phyloP scores from a whole-genome alignment of 208 protist species.

The Leishmania aethiopica region DNA sequence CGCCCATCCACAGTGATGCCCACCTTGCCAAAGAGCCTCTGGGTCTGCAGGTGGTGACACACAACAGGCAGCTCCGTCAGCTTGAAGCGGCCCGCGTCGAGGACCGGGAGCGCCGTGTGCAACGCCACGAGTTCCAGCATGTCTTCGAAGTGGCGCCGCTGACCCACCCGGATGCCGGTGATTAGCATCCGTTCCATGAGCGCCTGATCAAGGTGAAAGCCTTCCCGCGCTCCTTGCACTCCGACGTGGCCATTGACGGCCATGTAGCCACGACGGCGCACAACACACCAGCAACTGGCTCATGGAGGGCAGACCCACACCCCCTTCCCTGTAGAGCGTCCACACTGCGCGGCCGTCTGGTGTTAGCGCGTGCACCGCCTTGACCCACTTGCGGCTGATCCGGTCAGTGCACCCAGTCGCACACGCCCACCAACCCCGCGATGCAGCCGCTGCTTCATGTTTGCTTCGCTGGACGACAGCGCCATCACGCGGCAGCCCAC shows the following conservation, averaged over 20 bases:
- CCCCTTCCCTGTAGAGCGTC: conserved; percentile 38
- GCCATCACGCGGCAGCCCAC: conserved; percentile 20
- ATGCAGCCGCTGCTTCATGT: conserved; percentile 27
- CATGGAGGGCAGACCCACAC: conserved; percentile 21
- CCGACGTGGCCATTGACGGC: conserved; percentile 20
- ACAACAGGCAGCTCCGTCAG: conserved; percentile 24
- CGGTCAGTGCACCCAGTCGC: conserved; percentile 41
- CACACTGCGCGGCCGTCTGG: conserved; percentile 24
- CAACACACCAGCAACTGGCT: conserved; percentile 27
- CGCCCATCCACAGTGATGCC: conserved; percentile 20
- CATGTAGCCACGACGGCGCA: conserved; percentile 26
- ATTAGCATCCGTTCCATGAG: conserved; percentile 32
- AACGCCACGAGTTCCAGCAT: conserved; percentile 31
- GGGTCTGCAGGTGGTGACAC: conserved; percentile 19
- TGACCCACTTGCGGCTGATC: conserved; percentile 12
- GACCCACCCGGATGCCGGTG: conserved; percentile 26
- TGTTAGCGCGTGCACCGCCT: conserved; percentile 30
- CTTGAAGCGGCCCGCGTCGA: conserved; percentile 22
- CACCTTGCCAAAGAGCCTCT: conserved; percentile 37
- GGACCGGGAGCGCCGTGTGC: conserved; percentile 24
- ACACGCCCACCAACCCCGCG: conserved; percentile 20
- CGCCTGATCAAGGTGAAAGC: conserved; percentile 14
- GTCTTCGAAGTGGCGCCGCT: conserved; percentile 36
- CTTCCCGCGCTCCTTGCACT: not conserved
- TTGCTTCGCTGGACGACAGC: conserved; percentile 30